These are phyloP conservation scores for Vinca minor DNA, from an alignment of 257 asterid genomes.

Conservation along the genomic window DNA sequence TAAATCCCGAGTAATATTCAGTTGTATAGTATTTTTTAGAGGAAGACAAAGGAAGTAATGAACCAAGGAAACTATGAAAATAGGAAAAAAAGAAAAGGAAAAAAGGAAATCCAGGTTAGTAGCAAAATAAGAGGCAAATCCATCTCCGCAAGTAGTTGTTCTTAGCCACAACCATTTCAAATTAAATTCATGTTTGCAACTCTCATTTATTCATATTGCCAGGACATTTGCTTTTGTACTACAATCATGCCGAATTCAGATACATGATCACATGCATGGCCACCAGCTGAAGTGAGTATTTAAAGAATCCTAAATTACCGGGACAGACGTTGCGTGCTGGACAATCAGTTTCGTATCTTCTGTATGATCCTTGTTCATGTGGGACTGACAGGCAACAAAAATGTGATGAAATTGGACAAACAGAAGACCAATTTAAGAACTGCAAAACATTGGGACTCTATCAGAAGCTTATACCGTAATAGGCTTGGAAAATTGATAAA, in stretches of 20 bases:
- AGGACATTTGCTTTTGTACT: not conserved
- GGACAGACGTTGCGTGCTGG: slow-evolving; percentile 66
- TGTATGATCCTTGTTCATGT: slow-evolving; percentile 90
- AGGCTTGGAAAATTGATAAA: slow-evolving; percentile 81
- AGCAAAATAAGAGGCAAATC: not conserved
- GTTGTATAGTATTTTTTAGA: not conserved
- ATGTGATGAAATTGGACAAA: not conserved
- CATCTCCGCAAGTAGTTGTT: not conserved
- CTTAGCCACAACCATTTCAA: not conserved
- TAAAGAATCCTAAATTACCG: slow-evolving; percentile 38
- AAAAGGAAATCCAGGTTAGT: not conserved
- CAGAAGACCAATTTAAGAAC: slow-evolving; percentile 4
- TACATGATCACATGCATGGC: not conserved
- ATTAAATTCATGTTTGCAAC: not conserved
- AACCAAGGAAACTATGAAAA: not conserved
- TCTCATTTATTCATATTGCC: not conserved
- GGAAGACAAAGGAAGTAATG: too few species aligned
- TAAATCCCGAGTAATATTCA: not conserved
- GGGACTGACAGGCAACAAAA: slow-evolving; percentile 49
- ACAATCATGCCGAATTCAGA: not conserved
- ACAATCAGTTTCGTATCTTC: slow-evolving; percentile 89
- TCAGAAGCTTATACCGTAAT: slow-evolving; percentile 46
- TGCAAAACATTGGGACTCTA: not conserved
- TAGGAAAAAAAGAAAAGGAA: not conserved
- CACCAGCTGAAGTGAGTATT: not conserved